These are phyloP conservation scores for Artemisia annua DNA, from an alignment of 129 eudicot genomes.

Conservation along the genomic window DNA sequence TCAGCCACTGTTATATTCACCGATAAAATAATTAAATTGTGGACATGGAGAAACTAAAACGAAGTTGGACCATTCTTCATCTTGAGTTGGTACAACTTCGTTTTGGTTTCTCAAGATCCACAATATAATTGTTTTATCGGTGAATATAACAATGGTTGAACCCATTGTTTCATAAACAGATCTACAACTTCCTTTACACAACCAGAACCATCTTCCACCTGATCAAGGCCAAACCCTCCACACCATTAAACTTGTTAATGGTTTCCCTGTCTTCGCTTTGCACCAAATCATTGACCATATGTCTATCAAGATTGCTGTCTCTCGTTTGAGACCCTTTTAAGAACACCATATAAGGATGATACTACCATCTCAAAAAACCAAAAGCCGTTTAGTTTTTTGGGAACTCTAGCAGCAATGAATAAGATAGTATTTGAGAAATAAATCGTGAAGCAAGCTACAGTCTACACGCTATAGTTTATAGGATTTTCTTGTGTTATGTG, in stretches of 20 bases:
- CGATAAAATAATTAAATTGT: constrained; percentile 54
- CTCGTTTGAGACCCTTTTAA: background rate
- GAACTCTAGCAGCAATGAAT: constrained; percentile 25
- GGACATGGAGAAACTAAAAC: constrained; percentile 68
- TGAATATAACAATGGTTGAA: constrained; percentile 62
- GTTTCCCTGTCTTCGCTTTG: constrained; percentile 38
- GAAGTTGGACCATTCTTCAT: constrained; percentile 32
- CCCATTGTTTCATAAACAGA: constrained; percentile 79
- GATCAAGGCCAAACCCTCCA: constrained; percentile 31
- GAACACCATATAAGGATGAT: constrained; percentile 17
- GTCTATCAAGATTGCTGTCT: background rate
- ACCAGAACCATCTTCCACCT: constrained; percentile 39
- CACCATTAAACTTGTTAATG: constrained; percentile 37
- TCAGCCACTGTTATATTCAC: constrained; percentile 69
- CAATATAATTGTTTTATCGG: constrained; percentile 52
- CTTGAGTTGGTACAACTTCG: constrained; percentile 38
- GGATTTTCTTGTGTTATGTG: constrained; percentile 31
- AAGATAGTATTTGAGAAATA: constrained; percentile 33
- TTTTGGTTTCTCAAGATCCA: constrained; percentile 59
- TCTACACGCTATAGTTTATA: constrained; percentile 43
- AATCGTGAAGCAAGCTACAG: constrained; percentile 34
- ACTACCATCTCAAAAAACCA: constrained; percentile 1
- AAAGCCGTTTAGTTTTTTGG: constrained; percentile 10
- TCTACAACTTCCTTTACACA: constrained; percentile 51
- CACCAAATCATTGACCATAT: constrained; percentile 39